Evolutionary conservation across 2,329 filamentous ascomycete genomes (phyloP).

Genomic region (Aureobasidium lini): DNA sequence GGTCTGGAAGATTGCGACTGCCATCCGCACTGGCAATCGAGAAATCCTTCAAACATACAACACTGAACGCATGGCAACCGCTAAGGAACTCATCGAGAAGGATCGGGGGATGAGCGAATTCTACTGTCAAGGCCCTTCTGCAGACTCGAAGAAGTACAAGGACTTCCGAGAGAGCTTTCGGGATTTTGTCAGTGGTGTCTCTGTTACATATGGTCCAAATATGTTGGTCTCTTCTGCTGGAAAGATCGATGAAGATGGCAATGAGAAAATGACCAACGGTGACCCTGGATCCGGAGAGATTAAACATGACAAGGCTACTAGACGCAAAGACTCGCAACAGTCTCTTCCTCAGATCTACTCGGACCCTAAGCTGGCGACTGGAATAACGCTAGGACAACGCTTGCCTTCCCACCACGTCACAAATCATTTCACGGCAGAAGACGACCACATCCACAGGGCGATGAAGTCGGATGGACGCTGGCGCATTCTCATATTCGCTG

Average conservation of each 20-base stretch:
- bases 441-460: neutral
- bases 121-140: neutral
- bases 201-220: neutral
- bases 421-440: conserved; percentile 5
- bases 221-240: neutral
- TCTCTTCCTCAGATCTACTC: neutral
- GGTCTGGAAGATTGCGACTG: conserved; percentile 38
- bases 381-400: neutral
- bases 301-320: no score
- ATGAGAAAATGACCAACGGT: neutral
- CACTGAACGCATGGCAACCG: conserved; percentile 35
- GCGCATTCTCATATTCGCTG: neutral
- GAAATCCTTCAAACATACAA: conserved; percentile 34
- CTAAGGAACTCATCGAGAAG: conserved; percentile 37
- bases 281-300: no score
- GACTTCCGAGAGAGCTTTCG: neutral
- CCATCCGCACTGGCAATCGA: conserved; percentile 32
- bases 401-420: neutral
- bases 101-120: conserved; percentile 25
- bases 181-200: neutral
- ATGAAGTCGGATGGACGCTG: neutral
- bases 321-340: neutral
- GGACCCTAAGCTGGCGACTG: neutral
- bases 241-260: neutral
- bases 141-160: neutral